These are phyloP conservation scores for Beauveria pseudobassiana DNA, from an alignment of 2,329 filamentous ascomycete genomes.

Conservation along the genomic window DNA sequence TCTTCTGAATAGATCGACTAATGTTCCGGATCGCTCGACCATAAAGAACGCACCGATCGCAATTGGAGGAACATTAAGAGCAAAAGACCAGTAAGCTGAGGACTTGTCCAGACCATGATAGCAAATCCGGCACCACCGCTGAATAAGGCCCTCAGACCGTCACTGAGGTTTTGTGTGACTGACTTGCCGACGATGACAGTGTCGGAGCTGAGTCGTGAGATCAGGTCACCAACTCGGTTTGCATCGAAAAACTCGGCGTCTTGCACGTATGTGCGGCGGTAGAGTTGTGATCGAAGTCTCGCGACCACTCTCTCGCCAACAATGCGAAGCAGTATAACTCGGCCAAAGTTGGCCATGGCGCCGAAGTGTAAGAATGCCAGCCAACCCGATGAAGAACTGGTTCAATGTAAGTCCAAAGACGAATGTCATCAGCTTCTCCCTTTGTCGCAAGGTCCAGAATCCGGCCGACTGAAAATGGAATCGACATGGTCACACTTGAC, in stretches of 20 bases:
- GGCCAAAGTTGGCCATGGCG: constrained; percentile 84
- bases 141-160: constrained; percentile 85
- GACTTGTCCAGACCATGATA: constrained; percentile 93
- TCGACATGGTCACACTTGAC: constrained; percentile 88
- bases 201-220: constrained; percentile 90
- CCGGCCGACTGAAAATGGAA: constrained; percentile 93
- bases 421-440: constrained; percentile 54
- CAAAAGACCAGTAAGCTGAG: constrained; percentile 81
- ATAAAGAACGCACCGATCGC: constrained; percentile 83
- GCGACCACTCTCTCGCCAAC: constrained; percentile 94
- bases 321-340: constrained; percentile 86
- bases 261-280: constrained; percentile 87
- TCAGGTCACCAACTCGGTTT: constrained; percentile 91
- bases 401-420: constrained; percentile 76
- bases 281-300: constrained; percentile 79
- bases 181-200: constrained; percentile 98
- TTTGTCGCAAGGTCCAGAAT: constrained; percentile 89
- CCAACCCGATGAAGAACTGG: constrained; percentile 83
- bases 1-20: constrained; percentile 88
- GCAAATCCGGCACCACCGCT: constrained; percentile 83
- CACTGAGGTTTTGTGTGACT: constrained; percentile 94
- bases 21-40: constrained; percentile 82
- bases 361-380: constrained; percentile 72
- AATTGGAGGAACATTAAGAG: constrained; percentile 80
- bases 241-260: constrained; percentile 99